Conservation (phyloP, 2,329 filamentous ascomycete genomes). For the Ascosphaera aggregata region DNA sequence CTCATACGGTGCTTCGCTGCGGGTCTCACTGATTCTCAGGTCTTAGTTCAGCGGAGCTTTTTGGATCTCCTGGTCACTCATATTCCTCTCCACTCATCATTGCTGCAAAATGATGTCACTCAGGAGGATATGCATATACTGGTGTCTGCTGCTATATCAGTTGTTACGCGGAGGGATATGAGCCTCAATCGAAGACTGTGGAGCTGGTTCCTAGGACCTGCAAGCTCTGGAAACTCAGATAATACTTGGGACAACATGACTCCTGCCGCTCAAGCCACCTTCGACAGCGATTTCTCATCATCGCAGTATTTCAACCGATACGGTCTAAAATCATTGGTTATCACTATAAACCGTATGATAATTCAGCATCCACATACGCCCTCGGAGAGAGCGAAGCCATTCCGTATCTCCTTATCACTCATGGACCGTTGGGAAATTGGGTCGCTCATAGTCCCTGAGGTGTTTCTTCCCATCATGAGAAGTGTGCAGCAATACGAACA, state of each 20-base stretch:
- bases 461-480: slow-evolving; percentile 69
- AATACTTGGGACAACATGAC: slow-evolving; percentile 12
- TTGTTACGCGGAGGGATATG: slow-evolving; percentile 84
- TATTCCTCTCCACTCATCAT: slow-evolving; percentile 58
- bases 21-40: slow-evolving; percentile 64
- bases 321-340: slow-evolving; percentile 50
- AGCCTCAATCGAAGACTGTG: slow-evolving; percentile 86
- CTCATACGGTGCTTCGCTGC: slow-evolving; percentile 80
- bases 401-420: slow-evolving; percentile 75
- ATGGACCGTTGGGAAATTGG: slow-evolving; percentile 99
- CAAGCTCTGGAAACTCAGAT: slow-evolving; percentile 20
- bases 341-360: slow-evolving; percentile 57
- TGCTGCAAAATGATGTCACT: slow-evolving; percentile 55
- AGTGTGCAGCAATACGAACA: slow-evolving; percentile 56
- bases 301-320: slow-evolving; percentile 66
- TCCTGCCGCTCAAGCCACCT: slow-evolving; percentile 9
- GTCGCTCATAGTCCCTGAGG: slow-evolving; percentile 61
- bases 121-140: slow-evolving; percentile 57
- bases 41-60: slow-evolving; percentile 83
- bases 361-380: slow-evolving; percentile 29
- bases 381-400: slow-evolving; percentile 55
- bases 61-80: slow-evolving; percentile 81
- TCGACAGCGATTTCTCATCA: slow-evolving; percentile 28
- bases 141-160: slow-evolving; percentile 59
- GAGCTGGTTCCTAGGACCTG: slow-evolving; percentile 84